Percentiles rank a stretch among this genome's conserved stretches.
phyloP scores from a whole-genome alignment of 257 asterid genomes.

The Linaria vulgaris region DNA sequence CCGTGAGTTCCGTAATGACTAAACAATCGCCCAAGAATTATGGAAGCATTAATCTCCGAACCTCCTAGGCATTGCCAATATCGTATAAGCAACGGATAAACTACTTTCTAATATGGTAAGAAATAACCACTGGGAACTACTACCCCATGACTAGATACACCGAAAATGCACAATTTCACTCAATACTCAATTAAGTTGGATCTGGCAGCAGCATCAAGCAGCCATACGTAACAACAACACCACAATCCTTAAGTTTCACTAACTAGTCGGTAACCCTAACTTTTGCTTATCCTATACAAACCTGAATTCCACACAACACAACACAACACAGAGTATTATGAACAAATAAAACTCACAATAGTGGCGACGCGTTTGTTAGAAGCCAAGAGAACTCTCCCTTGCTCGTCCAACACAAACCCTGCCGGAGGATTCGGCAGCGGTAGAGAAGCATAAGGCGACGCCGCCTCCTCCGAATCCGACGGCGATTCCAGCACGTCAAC shows the following conservation, averaged over 20 bases:
- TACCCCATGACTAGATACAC: neutral
- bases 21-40: neutral
- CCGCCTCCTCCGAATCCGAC: slow-evolving; percentile 22
- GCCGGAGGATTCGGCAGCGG: slow-evolving; percentile 96
- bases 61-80: neutral
- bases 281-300: neutral
- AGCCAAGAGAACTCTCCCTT: slow-evolving; percentile 84
- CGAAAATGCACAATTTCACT: neutral
- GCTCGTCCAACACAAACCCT: slow-evolving; percentile 83
- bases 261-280: no score
- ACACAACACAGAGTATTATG: neutral
- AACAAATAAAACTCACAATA: slow-evolving; percentile 49
- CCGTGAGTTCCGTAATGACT: slow-evolving; percentile 6
- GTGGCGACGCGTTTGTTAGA: slow-evolving; percentile 75
- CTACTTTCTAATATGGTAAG: neutral
- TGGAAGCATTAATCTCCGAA: neutral
- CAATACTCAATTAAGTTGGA: neutral
- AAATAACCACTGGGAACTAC: neutral
- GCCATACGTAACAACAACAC: neutral
- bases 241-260: neutral
- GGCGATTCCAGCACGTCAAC: slow-evolving; percentile 45
- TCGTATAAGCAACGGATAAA: neutral
- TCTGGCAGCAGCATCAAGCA: neutral
- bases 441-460: slow-evolving; percentile 47
- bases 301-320: neutral